Base-by-base conservation (phyloP, 176 grass and related monocot species). In the Avena atlantica region DNA sequence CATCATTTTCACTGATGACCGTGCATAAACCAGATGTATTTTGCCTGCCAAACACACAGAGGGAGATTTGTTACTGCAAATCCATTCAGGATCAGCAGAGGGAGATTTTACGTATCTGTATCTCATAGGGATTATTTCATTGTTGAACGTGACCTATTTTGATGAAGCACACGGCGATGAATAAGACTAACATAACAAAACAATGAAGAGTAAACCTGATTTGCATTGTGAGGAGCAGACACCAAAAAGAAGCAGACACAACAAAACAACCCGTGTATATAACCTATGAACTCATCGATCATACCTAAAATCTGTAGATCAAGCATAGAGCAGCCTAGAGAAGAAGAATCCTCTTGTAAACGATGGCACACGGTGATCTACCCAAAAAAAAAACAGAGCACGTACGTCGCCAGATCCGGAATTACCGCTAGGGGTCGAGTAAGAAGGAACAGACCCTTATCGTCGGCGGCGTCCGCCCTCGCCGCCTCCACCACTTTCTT, bases 401-500 rank as follows among this genome's bases (percentile, higher is more conserved):
- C 40, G 37, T 40, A 51, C 37, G 6, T 42, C 40, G 40, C 40
- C 40, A 42, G 40, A 42, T 42, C 40, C 40, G 40, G 40, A 42
- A 42, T 42, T 42, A 42, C 40, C 40, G 40, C 37, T 40, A 40
- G 37, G 31, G 37, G 37, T 40, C 37, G 0, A 34, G 37, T 40
- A 0, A 40, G 37, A 15, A 15, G 14, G 15, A 56, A 6, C 5
- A 58, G 5, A 25, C 60, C 23, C 11, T 63, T 12, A 23, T 6
- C 23, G 12, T 27, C 60, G 60, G 23, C 10, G 60, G 21, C 60
- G 21, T 63, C 52, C 52, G 52, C 14, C 52, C 12, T 75, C 42
- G 4, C 82, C 70, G 55, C 70, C 56, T 84, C 37, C 23, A 63
- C 82, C 10, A 45, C 70, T 16, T 84, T 40, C 24, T 16, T 74